These are phyloP conservation scores for Venturia oleaginea DNA, from an alignment of 2,329 filamentous ascomycete genomes.

Conservation along the genomic window DNA sequence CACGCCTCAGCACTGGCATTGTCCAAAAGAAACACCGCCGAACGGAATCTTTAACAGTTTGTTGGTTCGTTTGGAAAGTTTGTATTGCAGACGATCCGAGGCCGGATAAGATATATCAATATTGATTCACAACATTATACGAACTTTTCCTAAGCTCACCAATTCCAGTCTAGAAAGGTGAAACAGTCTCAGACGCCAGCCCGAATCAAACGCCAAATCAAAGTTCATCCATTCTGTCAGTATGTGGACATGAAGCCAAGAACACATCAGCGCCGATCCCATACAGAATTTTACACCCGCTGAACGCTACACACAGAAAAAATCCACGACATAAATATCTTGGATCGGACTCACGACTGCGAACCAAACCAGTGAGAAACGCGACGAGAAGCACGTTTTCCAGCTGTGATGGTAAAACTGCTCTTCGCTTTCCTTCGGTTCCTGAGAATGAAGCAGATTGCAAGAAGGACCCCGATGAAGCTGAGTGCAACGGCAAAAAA, in stretches of 20 bases:
- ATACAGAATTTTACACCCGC: neutral
- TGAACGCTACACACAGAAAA: neutral
- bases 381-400: neutral
- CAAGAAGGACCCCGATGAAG: slow-evolving; percentile 4
- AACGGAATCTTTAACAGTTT: no score
- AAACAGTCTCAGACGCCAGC: neutral
- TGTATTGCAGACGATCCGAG: no score
- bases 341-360: neutral
- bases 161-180: no score
- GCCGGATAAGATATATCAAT: no score
- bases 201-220: neutral
- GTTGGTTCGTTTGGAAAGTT: no score
- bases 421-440: neutral
- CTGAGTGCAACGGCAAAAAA: slow-evolving; percentile 6
- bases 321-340: no score
- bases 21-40: no score
- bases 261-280: neutral
- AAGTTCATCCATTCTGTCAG: neutral
- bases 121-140: no score
- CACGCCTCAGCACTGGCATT: no score
- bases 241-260: neutral
- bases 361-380: neutral
- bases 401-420: neutral
- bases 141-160: no score
- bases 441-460: slow-evolving; percentile 6